phyloP scores from a whole-genome alignment of 306 rosid genomes.

The Cicer judaicum region DNA sequence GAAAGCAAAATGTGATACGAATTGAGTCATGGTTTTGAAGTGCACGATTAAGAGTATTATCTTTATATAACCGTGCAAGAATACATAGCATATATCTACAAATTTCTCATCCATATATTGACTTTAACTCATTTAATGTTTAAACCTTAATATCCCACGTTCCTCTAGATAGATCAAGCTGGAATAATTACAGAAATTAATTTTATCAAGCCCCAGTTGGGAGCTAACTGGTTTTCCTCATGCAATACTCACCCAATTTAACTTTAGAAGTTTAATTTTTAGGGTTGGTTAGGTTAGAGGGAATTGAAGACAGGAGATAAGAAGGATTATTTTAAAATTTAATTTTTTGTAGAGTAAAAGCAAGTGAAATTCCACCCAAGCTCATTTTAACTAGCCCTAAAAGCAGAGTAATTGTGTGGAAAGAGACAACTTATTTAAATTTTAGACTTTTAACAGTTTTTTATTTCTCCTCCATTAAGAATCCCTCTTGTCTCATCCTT shows the following conservation, averaged over 20 bases:
- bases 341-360: too few species aligned
- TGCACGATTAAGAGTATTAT: constrained; percentile 27
- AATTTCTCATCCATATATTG: constrained; percentile 46
- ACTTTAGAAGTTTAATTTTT: neutral
- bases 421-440: too few species aligned
- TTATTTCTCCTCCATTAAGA: too few species aligned
- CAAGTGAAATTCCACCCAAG: too few species aligned
- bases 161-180: constrained; percentile 8
- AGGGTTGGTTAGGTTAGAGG: too few species aligned
- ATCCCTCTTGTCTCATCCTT: too few species aligned
- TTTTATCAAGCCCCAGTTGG: neutral
- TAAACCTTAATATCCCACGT: neutral
- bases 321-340: too few species aligned
- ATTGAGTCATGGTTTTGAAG: constrained; percentile 46
- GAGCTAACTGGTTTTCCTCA: neutral
- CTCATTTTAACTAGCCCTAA: too few species aligned
- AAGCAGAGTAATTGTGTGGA: too few species aligned
- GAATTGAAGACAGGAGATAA: too few species aligned
- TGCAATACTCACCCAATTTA: neutral
- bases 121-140: constrained; percentile 7
- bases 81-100: neutral
- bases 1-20: constrained; percentile 15
- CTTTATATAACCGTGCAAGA: constrained; percentile 29
- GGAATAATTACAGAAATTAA: neutral
- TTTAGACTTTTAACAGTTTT: too few species aligned